Percentiles rank a stretch among this genome's conserved stretches.
Evolutionary conservation across 2,329 filamentous ascomycete genomes (phyloP).

Genomic region (Alternaria sp.): DNA sequence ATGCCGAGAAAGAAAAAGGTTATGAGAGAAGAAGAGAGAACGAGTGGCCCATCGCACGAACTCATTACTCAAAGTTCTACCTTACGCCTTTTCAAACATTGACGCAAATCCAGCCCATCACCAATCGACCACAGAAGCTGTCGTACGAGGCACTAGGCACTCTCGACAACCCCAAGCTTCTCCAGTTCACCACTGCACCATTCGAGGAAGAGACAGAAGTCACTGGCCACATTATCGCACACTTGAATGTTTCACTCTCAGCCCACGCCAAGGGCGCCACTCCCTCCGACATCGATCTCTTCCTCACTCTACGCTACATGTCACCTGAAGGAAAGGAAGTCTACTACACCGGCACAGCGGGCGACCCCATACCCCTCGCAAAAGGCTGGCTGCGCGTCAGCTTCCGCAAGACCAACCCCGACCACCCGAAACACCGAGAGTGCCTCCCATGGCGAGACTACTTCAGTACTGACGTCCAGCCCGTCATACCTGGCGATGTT

Average conservation of each 20-base stretch:
- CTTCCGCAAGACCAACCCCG: constrained; percentile 62
- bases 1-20: constrained; percentile 66
- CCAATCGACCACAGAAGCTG: constrained; percentile 53
- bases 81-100: constrained; percentile 61
- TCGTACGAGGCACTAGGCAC: constrained; percentile 68
- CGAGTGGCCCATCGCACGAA: constrained; percentile 73
- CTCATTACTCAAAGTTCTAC: constrained; percentile 69
- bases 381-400: constrained; percentile 71
- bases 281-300: constrained; percentile 68
- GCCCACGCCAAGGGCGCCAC: constrained; percentile 51
- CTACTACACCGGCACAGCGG: constrained; percentile 71
- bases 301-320: constrained; percentile 68
- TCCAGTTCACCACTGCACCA: constrained; percentile 66
- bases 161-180: constrained; percentile 61
- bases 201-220: constrained; percentile 73
- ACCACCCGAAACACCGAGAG: constrained; percentile 61
- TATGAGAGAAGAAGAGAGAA: constrained; percentile 66
- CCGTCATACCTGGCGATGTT: constrained; percentile 63
- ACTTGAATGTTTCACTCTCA: constrained; percentile 67
- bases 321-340: constrained; percentile 64
- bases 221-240: constrained; percentile 72
- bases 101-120: constrained; percentile 42
- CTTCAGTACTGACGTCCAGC: constrained; percentile 60
- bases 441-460: constrained; percentile 69
- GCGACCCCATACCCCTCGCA: constrained; percentile 68